These are phyloP conservation scores for Cyclanthera cordifolia DNA, from an alignment of 306 rosid genomes.

Conservation along the genomic window DNA sequence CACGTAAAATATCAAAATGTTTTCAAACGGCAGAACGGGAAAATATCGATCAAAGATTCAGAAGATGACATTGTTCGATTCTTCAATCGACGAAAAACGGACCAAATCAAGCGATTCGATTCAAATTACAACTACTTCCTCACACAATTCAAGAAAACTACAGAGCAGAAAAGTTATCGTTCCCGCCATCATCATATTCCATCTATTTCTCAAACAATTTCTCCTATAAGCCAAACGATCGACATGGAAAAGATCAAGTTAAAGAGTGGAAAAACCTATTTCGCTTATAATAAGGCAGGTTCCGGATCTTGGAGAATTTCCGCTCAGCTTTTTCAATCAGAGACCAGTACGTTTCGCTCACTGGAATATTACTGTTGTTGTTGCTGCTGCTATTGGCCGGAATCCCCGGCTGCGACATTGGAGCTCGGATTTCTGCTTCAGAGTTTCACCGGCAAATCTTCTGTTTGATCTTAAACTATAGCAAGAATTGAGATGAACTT, in stretches of 20 bases:
- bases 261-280: conserved; percentile 14
- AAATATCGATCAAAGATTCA: not conserved
- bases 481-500: too few species aligned
- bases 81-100: not conserved
- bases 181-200: not conserved
- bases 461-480: too few species aligned
- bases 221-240: not conserved
- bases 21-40: not conserved
- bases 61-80: not conserved
- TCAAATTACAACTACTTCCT: not conserved
- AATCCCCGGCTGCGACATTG: too few species aligned
- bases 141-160: not conserved
- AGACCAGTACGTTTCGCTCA: conserved; percentile 20
- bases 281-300: conserved; percentile 21
- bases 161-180: not conserved
- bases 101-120: not conserved
- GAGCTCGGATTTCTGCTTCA: too few species aligned
- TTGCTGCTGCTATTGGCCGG: too few species aligned
- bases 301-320: conserved; percentile 18
- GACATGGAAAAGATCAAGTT: not conserved
- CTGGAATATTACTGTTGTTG: conserved; percentile 10
- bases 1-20: not conserved
- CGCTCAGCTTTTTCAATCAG: conserved; percentile 16
- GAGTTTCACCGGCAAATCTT: too few species aligned
- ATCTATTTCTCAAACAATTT: not conserved